Percentiles rank a stretch among this genome's conserved stretches.
These are phyloP conservation scores for Penicillium expansum DNA, from an alignment of 2,329 filamentous ascomycete species.

Conservation along the genomic window DNA sequence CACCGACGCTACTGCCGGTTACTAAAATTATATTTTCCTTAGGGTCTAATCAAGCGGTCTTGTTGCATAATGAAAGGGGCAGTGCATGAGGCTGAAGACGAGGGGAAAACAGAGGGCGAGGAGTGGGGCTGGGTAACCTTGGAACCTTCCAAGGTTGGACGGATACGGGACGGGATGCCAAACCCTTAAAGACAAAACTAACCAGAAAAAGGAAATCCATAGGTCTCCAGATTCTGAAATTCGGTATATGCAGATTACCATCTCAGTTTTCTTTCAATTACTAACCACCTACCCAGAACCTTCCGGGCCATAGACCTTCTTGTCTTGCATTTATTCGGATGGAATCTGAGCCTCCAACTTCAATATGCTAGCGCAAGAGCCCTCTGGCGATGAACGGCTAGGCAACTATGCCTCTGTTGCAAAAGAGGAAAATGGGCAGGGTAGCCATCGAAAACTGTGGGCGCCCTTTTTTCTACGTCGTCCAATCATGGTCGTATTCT, in stretches of 20 bases:
- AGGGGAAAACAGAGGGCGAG: background rate
- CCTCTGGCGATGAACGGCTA: background rate
- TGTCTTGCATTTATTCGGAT: background rate
- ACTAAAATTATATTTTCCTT: too few relatives aligned
- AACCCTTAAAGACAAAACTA: background rate
- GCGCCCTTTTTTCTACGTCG: slow-evolving; percentile 6
- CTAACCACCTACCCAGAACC: background rate
- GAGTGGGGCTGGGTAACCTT: too few relatives aligned
- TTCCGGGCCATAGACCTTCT: background rate
- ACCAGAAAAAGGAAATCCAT: background rate
- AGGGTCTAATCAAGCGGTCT: too few relatives aligned
- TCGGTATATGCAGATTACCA: background rate
- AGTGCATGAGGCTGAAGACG: background rate
- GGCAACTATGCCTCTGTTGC: background rate
- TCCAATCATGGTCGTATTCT: background rate
- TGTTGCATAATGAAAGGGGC: background rate
- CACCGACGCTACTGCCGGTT: too few relatives aligned
- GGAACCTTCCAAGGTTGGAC: too few relatives aligned
- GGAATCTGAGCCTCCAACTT: background rate
- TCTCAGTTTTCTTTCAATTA: background rate
- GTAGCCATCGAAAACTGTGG: background rate
- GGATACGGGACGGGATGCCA: too few relatives aligned
- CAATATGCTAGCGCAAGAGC: background rate
- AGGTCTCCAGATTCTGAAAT: too few relatives aligned
- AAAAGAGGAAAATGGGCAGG: background rate